Base-by-base conservation (phyloP, 345 rosid genomes). In the Eucalyptus curtisii region DNA sequence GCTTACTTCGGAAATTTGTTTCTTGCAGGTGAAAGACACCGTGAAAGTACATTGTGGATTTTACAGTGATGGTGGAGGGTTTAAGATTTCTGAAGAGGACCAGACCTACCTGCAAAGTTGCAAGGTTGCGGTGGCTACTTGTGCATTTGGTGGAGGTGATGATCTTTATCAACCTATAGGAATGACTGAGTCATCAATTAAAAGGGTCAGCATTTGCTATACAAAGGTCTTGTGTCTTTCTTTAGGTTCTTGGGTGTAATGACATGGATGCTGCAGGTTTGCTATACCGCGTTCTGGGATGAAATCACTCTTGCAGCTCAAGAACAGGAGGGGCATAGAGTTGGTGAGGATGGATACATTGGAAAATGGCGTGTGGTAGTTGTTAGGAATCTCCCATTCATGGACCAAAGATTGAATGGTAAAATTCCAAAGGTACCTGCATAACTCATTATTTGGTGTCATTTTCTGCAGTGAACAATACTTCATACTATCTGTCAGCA, bases 111-210 rank as follows among this genome's bases (percentile, higher is more conserved):
- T 96, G 98, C 53, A 88, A 89, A 92, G 87, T 71, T 96, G 98
- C 91, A 87, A 91, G 91, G 93, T 90, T 61, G 99, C 93, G 20
- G 98, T 97, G 85, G 95, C 99, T 87, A 97, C 99, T 49, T 97
- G 98, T 94, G 95, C 99, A 10, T 97, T 97, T 92, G 99, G 99
- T 80, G 99, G 99, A 89, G 99, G 99, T 71, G 99, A 97, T 93
- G 94, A 95, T 90, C 99, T 97, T 90, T 95, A 96, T 91, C 94
- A 96, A 88, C 99, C 99, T 87, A 97, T 97, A 90, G 99, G 98
- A 91, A 96, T 96, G 96, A 90, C 94, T 16, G 90, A 94, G 64
- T 90, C 95, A 84, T 95, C 99, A 12, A 90, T 91, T 90, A 90
- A 88, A 90, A 97, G 95, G 97, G 99, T 97, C 91, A 87, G 94